A percentile compares a stretch with the other conserved stretches of the same genome.
phyloP scores from a whole-genome alignment of 2,329 filamentous ascomycete genomes.

The Cytospora schulzeri region DNA sequence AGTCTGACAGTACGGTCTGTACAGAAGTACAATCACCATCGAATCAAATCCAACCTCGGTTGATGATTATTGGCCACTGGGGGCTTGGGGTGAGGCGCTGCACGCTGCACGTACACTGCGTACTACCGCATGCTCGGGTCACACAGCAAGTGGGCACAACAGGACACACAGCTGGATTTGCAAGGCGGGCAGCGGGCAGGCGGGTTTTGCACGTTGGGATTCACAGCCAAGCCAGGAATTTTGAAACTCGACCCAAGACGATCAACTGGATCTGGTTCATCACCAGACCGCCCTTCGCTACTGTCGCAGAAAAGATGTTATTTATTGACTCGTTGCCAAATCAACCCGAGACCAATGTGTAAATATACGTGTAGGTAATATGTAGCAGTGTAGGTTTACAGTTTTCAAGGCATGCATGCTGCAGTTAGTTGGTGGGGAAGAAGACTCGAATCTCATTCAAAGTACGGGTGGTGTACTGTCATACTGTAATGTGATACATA shows the following conservation, averaged over 20 bases:
- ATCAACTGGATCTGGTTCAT: constrained; percentile 6
- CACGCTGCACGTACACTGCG: constrained; percentile 12
- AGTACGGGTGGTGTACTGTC: constrained; percentile 2
- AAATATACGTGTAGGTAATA: too few relatives aligned
- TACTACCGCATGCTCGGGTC: constrained; percentile 16
- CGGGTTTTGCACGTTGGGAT: constrained; percentile 12
- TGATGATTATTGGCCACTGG: constrained; percentile 17
- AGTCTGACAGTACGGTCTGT: not conserved
- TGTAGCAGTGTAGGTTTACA: too few relatives aligned
- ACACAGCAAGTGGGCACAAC: constrained; percentile 17
- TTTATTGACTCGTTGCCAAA: constrained; percentile 12
- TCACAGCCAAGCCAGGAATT: constrained; percentile 17
- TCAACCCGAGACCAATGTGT: not conserved
- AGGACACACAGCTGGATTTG: constrained; percentile 10
- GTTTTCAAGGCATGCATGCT: too few relatives aligned
- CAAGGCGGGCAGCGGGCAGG: constrained; percentile 6
- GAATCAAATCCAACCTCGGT: constrained; percentile 14
- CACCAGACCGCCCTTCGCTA: constrained; percentile 10
- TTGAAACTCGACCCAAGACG: constrained; percentile 25
- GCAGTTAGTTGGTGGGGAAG: constrained; percentile 10
- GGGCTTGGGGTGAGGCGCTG: constrained; percentile 17
- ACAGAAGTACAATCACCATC: constrained; percentile 4
- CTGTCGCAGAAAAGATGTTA: not conserved
- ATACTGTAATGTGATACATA: not conserved
- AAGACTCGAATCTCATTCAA: not conserved